These are phyloP conservation scores for Pseudohyphozyma bogoriensis DNA, from an alignment of 768 basidiomycete species.

Conservation along the genomic window DNA sequence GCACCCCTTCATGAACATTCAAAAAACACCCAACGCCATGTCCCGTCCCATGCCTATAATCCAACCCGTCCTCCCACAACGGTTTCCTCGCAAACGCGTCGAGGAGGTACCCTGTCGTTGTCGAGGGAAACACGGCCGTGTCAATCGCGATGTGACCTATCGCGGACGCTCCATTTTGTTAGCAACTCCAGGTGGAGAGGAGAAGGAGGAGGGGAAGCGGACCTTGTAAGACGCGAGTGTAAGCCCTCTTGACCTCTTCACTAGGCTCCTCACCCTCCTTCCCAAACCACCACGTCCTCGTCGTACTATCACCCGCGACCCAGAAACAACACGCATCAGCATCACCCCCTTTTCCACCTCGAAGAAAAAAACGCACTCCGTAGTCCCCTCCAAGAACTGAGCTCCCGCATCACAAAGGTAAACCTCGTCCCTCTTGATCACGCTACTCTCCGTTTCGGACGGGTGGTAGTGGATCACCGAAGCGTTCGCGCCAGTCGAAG, in stretches of 20 bases:
- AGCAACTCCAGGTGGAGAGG: background rate
- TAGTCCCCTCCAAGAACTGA: slow-evolving; percentile 87
- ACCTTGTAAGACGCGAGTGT: slow-evolving; percentile 74
- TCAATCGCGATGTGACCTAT: slow-evolving; percentile 68
- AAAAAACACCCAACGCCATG: slow-evolving; percentile 92
- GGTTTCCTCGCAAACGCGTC: slow-evolving; percentile 67
- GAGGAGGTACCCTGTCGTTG: slow-evolving; percentile 38
- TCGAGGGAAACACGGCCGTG: slow-evolving; percentile 63
- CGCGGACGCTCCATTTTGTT: background rate
- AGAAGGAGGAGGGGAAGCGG: background rate
- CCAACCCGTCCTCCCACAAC: slow-evolving; percentile 74
- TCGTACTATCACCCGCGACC: slow-evolving; percentile 1
- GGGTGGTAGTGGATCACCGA: slow-evolving; percentile 93
- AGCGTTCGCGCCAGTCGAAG: slow-evolving; percentile 82
- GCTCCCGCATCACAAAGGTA: slow-evolving; percentile 77
- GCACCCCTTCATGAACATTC: slow-evolving; percentile 49
- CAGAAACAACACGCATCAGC: too few relatives aligned
- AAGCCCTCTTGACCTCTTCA: slow-evolving; percentile 70
- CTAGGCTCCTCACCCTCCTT: slow-evolving; percentile 65
- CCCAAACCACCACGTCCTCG: slow-evolving; percentile 63
- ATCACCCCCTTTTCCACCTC: background rate
- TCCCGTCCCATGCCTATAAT: slow-evolving; percentile 54
- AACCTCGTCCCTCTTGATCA: slow-evolving; percentile 53
- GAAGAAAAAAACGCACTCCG: slow-evolving; percentile 52
- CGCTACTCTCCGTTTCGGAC: slow-evolving; percentile 58